Evolutionary conservation across 192 early-diverging fungal genomes (phyloP).

Genomic region (Umbelopsis sp.): DNA sequence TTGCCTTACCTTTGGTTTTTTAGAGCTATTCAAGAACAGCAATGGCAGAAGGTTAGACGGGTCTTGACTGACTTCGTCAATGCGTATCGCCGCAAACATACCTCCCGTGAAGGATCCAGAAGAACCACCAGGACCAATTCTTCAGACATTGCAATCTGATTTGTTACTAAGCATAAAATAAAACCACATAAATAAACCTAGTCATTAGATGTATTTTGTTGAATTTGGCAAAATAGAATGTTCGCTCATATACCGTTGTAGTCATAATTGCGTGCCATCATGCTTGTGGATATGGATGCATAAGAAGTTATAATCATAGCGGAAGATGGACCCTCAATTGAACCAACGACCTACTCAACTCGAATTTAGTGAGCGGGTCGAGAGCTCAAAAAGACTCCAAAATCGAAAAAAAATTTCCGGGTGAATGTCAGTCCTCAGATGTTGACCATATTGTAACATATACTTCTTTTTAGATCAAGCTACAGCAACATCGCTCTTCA

Average conservation of each 20-base stretch:
- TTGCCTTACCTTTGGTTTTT: background rate
- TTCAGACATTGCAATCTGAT: background rate
- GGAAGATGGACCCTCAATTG: background rate
- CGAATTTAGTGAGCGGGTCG: background rate
- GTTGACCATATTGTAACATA: too few species aligned
- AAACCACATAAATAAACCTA: background rate
- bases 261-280: conserved; percentile 22
- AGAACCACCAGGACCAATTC: background rate
- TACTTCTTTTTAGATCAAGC: too few species aligned
- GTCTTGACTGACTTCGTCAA: conserved; percentile 61
- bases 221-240: background rate
- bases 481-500: too few species aligned
- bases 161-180: background rate
- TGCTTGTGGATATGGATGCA: conserved; percentile 16
- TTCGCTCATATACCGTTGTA: conserved; percentile 23
- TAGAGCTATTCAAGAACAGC: conserved; percentile 53
- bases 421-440: too few species aligned
- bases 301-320: conserved; percentile 17
- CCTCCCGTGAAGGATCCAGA: background rate
- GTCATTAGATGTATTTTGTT: background rate
- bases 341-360: background rate
- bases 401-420: background rate
- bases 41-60: conserved; percentile 56
- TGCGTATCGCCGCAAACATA: conserved; percentile 56
- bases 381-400: background rate